Conservation (phyloP, 495 filamentous ascomycete genomes). For the Lasiosphaeriaceae sp. region DNA sequence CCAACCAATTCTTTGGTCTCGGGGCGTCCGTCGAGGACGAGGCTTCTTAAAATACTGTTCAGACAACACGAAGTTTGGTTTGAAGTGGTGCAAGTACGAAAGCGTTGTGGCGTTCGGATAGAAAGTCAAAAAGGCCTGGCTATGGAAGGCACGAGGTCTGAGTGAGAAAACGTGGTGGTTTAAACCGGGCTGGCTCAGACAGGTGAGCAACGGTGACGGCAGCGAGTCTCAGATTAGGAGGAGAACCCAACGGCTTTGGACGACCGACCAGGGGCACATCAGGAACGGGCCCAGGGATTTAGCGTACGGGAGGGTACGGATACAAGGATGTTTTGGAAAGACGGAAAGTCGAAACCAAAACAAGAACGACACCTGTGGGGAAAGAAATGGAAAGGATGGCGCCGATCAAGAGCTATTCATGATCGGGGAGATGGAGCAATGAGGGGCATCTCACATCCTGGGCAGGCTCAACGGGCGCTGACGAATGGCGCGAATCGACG, state of each 20-base stretch:
- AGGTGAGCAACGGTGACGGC: no score
- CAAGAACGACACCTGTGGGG: neutral
- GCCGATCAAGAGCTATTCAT: neutral
- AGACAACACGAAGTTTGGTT: neutral
- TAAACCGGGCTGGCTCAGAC: no score
- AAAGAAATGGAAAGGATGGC: neutral
- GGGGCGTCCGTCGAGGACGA: neutral
- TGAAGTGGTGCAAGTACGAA: neutral
- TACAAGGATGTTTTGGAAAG: neutral
- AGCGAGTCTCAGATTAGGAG: no score
- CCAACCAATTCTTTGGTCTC: neutral
- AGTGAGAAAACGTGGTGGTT: no score
- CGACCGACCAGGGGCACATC: no score
- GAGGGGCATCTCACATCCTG: neutral
- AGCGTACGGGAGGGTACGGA: neutral
- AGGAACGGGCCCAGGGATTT: neutral
- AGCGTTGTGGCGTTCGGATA: neutral
- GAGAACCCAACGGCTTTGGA: no score
- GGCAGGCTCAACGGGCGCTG: neutral
- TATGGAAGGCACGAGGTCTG: no score
- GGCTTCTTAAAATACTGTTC: neutral
- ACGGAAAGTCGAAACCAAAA: neutral
- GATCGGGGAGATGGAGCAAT: neutral
- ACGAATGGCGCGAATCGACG: neutral
- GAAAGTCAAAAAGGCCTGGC: no score